Conservation (phyloP, 257 asterid genomes). For the Petunia secreta region DNA sequence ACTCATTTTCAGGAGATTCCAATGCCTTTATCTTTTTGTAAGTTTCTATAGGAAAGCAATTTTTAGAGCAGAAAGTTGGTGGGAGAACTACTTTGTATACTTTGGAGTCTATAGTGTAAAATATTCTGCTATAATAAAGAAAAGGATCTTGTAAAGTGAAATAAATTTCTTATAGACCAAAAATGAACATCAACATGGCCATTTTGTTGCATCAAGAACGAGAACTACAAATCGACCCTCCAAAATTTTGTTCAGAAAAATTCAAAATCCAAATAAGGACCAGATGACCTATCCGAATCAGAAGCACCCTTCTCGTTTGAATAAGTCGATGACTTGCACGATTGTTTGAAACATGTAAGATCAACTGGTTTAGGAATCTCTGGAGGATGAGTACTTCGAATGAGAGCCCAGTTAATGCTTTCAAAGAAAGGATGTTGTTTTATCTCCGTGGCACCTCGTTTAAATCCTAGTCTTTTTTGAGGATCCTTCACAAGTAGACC, state of each 20-base stretch:
- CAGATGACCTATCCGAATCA: constrained; percentile 71
- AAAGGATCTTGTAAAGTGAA: constrained; percentile 16
- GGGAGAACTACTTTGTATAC: background rate
- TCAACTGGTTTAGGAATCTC: constrained; percentile 72
- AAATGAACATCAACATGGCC: constrained; percentile 33
- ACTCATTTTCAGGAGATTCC: constrained; percentile 27
- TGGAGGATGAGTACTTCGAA: constrained; percentile 79
- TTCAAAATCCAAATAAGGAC: constrained; percentile 83
- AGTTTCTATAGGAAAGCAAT: constrained; percentile 25
- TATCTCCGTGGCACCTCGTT: constrained; percentile 85
- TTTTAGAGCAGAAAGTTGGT: background rate
- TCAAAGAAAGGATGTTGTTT: constrained; percentile 89
- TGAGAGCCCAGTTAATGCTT: constrained; percentile 86
- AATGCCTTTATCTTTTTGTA: constrained; percentile 18
- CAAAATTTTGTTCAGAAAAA: constrained; percentile 56
- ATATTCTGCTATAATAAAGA: background rate
- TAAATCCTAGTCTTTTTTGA: constrained; percentile 73
- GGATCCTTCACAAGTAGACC: constrained; percentile 87
- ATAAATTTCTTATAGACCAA: constrained; percentile 35
- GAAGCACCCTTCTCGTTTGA: constrained; percentile 50
- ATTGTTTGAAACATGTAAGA: constrained; percentile 50
- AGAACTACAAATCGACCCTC: constrained; percentile 29
- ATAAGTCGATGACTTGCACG: constrained; percentile 47
- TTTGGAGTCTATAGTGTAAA: background rate
- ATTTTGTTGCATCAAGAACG: constrained; percentile 31